These are phyloP conservation scores for Orobanche coerulescens DNA, from an alignment of 257 asterid species.

Conservation along the genomic window DNA sequence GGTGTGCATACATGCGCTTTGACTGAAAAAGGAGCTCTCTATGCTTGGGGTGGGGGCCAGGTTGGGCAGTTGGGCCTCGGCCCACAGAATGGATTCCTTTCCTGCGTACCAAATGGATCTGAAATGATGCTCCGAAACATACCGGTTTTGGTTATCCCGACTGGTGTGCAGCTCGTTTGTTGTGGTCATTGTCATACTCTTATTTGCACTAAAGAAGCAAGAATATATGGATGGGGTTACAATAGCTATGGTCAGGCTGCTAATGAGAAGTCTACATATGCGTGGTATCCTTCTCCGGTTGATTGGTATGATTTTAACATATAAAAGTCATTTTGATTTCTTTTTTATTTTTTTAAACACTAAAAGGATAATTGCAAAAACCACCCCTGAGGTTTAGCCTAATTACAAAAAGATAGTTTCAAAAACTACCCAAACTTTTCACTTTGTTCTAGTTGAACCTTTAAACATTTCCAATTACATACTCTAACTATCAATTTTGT, in stretches of 20 bases:
- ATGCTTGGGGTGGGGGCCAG: conserved; percentile 96
- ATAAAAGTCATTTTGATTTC: not conserved
- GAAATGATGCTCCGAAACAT: conserved; percentile 74
- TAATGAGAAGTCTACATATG: conserved; percentile 76
- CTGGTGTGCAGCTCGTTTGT: conserved; percentile 61
- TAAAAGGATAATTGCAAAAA: not conserved
- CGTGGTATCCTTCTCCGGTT: conserved; percentile 95
- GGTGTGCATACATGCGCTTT: conserved; percentile 92
- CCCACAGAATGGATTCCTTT: conserved; percentile 60
- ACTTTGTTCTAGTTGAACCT: too few species aligned
- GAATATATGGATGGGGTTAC: conserved; percentile 97
- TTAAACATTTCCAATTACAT: too few species aligned
- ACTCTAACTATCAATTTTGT: too few species aligned
- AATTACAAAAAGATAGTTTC: not conserved
- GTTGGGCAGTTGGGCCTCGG: conserved; percentile 95
- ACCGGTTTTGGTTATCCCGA: conserved; percentile 71
- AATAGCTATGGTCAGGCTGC: conserved; percentile 98
- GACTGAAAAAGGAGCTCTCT: conserved; percentile 77
- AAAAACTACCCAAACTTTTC: not conserved
- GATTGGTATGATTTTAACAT: conserved; percentile 61
- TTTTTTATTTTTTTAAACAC: not conserved
- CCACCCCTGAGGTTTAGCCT: not conserved
- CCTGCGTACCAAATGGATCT: conserved; percentile 47
- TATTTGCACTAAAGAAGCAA: conserved; percentile 73
- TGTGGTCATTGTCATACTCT: conserved; percentile 97